Evolutionary conservation across 2,329 filamentous ascomycete species (phyloP).

Genomic region (Rhinocladiella mackenziei): DNA sequence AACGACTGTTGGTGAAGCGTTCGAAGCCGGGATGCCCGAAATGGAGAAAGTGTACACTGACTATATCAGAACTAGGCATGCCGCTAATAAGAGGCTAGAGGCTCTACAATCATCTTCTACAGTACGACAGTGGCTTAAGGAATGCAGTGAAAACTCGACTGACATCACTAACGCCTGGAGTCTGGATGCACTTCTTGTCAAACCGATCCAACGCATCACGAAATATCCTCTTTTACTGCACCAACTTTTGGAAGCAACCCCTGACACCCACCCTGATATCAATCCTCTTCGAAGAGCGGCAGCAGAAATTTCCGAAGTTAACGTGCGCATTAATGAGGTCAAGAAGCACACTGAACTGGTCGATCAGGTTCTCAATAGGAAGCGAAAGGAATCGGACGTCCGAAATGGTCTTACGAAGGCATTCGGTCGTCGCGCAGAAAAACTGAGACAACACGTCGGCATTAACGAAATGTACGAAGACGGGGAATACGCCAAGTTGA

Average conservation of each 20-base stretch:
- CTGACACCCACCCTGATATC: slow-evolving; percentile 77
- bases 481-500: slow-evolving; percentile 70
- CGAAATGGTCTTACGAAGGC: slow-evolving; percentile 80
- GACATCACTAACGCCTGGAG: slow-evolving; percentile 94
- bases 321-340: slow-evolving; percentile 77
- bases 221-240: slow-evolving; percentile 88
- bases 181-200: slow-evolving; percentile 91
- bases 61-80: slow-evolving; percentile 62
- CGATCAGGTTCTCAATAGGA: slow-evolving; percentile 76
- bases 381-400: slow-evolving; percentile 84
- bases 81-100: slow-evolving; percentile 59
- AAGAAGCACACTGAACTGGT: slow-evolving; percentile 94
- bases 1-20: slow-evolving; percentile 58
- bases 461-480: slow-evolving; percentile 69
- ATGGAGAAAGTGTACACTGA: slow-evolving; percentile 64
- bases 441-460: slow-evolving; percentile 68
- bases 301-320: slow-evolving; percentile 61
- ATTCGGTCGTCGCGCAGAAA: slow-evolving; percentile 84
- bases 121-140: slow-evolving; percentile 75
- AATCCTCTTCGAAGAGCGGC: slow-evolving; percentile 66
- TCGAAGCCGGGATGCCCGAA: slow-evolving; percentile 51
- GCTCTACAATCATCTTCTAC: slow-evolving; percentile 56
- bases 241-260: slow-evolving; percentile 74
- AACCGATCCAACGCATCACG: slow-evolving; percentile 88
- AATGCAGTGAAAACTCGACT: slow-evolving; percentile 87